phyloP scores from a whole-genome alignment of 257 asterid genomes.

The Haberlea rhodopensis region DNA sequence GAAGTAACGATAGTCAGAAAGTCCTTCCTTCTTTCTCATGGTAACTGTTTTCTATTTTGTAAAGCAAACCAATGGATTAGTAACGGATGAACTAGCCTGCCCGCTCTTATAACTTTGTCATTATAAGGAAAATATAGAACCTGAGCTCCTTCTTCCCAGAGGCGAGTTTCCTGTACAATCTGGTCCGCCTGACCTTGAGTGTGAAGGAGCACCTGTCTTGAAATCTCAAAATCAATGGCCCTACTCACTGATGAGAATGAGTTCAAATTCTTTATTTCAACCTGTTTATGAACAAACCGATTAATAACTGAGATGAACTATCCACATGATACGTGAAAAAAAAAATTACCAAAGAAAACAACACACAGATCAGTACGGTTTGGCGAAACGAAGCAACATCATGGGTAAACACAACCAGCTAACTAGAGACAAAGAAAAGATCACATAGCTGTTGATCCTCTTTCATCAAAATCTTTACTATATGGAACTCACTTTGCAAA shows the following conservation, averaged over 20 bases:
- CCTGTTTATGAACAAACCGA: slow-evolving; percentile 48
- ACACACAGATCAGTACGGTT: not conserved
- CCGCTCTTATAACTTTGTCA: not conserved
- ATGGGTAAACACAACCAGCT: not conserved
- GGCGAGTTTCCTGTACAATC: slow-evolving; percentile 96
- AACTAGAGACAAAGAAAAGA: slow-evolving; percentile 6
- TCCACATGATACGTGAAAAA: slow-evolving; percentile 2
- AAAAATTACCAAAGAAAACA: slow-evolving; percentile 8
- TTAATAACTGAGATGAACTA: slow-evolving; percentile 3
- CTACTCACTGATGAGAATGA: slow-evolving; percentile 90
- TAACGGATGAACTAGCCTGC: not conserved
- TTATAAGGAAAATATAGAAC: slow-evolving; percentile 37
- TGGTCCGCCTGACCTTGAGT: slow-evolving; percentile 72
- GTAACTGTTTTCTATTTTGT: slow-evolving; percentile 79
- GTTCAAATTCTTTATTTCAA: slow-evolving; percentile 93
- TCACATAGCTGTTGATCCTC: not conserved
- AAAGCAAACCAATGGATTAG: slow-evolving; percentile 28
- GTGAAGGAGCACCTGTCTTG: slow-evolving; percentile 81
- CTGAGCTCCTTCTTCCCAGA: slow-evolving; percentile 99
- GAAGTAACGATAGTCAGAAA: slow-evolving; percentile 91
- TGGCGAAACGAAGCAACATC: slow-evolving; percentile 7
- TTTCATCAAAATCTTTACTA: slow-evolving; percentile 15
- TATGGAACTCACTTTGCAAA: slow-evolving; percentile 6
- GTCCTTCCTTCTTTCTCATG: slow-evolving; percentile 99
- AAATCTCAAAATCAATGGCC: slow-evolving; percentile 92